phyloP scores from a whole-genome alignment of 1,139 yeast species.

The Hansenula anomala region DNA sequence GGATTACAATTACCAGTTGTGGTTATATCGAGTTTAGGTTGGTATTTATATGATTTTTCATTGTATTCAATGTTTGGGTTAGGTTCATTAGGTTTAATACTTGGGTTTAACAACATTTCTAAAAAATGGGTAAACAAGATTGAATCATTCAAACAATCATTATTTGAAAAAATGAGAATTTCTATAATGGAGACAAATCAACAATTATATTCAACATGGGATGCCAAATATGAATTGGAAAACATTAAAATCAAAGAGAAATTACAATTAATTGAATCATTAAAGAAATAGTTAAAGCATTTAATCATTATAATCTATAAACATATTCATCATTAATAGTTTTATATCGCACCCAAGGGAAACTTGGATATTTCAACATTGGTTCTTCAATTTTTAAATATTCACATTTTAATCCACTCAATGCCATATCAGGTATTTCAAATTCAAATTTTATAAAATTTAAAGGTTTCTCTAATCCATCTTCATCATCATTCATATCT shows the following conservation, averaged over 20 bases:
- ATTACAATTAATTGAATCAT: slow-evolving; percentile 6
- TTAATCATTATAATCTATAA: slow-evolving; percentile 16
- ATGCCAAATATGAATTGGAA: slow-evolving; percentile 18
- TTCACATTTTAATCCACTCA: slow-evolving; percentile 69
- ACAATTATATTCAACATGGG: slow-evolving; percentile 17
- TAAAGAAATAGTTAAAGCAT: slow-evolving; percentile 1
- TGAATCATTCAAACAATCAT: slow-evolving; percentile 15
- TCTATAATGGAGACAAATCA: slow-evolving; percentile 16
- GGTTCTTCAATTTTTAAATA: slow-evolving; percentile 69
- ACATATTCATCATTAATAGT: slow-evolving; percentile 45
- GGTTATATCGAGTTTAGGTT: slow-evolving; percentile 22
- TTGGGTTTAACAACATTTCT: slow-evolving; percentile 27
- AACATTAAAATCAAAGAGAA: slow-evolving; percentile 15
- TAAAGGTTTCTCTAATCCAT: slow-evolving; percentile 16
- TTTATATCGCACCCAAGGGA: slow-evolving; percentile 79
- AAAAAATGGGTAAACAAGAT: slow-evolving; percentile 21
- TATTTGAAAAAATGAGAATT: slow-evolving; percentile 22
- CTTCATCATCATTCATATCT: slow-evolving; percentile 23
- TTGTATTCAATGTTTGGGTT: slow-evolving; percentile 26
- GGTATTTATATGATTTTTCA: slow-evolving; percentile 22
- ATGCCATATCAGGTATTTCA: slow-evolving; percentile 62
- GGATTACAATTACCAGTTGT: slow-evolving; percentile 27
- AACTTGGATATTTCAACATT: slow-evolving; percentile 63
- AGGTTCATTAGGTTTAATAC: slow-evolving; percentile 24
- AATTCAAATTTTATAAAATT: slow-evolving; percentile 45